phyloP scores from a whole-genome alignment of 83 land plant species.

The Picea abies region DNA sequence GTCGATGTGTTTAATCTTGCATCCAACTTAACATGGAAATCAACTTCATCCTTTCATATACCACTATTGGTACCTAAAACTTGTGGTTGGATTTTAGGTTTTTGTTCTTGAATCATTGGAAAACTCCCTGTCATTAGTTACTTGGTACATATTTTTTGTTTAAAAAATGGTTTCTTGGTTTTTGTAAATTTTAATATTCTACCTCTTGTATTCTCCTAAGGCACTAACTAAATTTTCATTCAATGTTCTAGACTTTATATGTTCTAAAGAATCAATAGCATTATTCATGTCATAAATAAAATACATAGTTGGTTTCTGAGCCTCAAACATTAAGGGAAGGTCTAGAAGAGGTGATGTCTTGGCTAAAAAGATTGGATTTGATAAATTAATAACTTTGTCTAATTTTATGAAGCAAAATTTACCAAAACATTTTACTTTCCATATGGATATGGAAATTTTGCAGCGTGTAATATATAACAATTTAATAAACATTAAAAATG shows the following conservation, averaged over 20 bases:
- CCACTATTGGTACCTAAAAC: slow-evolving; percentile 66
- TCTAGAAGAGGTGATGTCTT: slow-evolving; percentile 53
- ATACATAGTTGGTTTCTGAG: slow-evolving; percentile 56
- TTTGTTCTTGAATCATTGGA: slow-evolving; percentile 62
- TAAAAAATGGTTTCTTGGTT: not conserved
- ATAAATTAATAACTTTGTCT: slow-evolving; percentile 41
- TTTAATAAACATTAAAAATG: too few relatives aligned
- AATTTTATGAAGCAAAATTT: too few relatives aligned
- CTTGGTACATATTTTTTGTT: slow-evolving; percentile 47
- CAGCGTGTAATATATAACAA: too few relatives aligned
- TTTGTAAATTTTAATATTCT: not conserved
- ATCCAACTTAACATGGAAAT: slow-evolving; percentile 67
- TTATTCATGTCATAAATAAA: slow-evolving; percentile 75
- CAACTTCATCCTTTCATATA: slow-evolving; percentile 55
- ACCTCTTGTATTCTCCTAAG: not conserved
- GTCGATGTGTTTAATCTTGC: slow-evolving; percentile 68
- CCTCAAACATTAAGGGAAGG: slow-evolving; percentile 78
- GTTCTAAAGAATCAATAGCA: slow-evolving; percentile 77
- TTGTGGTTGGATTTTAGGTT: slow-evolving; percentile 67
- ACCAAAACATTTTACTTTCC: too few relatives aligned
- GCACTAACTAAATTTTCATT: slow-evolving; percentile 3
- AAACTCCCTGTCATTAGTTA: slow-evolving; percentile 69
- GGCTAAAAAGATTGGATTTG: slow-evolving; percentile 49
- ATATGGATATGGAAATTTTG: too few relatives aligned
- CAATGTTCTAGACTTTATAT: slow-evolving; percentile 52